Percentiles rank a stretch among this genome's conserved stretches.
phyloP scores from a whole-genome alignment of 2,329 filamentous ascomycete genomes.

The Knoxdaviesia proteae region DNA sequence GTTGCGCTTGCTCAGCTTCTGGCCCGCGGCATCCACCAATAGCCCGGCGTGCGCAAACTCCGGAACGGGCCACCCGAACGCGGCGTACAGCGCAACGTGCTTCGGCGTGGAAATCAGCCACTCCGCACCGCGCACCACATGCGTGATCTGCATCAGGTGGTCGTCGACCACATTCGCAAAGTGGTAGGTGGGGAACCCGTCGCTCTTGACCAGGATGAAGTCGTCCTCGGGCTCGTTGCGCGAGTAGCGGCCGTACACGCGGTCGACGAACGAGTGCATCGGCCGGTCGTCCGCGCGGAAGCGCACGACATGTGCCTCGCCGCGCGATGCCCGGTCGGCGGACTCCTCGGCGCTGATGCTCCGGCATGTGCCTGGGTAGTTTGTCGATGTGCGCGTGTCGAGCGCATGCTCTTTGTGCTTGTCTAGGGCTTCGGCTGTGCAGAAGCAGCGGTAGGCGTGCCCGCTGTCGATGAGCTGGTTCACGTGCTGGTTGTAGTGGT shows the following conservation, averaged over 20 bases:
- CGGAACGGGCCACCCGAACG: conserved; percentile 54
- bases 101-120: conserved; percentile 89
- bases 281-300: conserved; percentile 34
- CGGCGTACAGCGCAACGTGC: conserved; percentile 49
- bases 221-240: conserved; percentile 45
- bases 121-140: conserved; percentile 84
- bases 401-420: conserved; percentile 42
- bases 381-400: conserved; percentile 20
- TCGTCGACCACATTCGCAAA: conserved; percentile 95
- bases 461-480: conserved; percentile 46
- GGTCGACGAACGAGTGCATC: conserved; percentile 27
- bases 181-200: conserved; percentile 89
- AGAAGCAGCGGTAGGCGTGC: conserved; percentile 87
- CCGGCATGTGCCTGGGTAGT: conserved; percentile 47
- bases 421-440: conserved; percentile 49
- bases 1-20: conserved; percentile 76
- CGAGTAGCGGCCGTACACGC: conserved; percentile 55
- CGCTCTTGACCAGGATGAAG: conserved; percentile 75
- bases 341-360: conserved; percentile 46
- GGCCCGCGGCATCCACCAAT: conserved; percentile 43
- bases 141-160: conserved; percentile 84
- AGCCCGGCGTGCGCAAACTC: conserved; percentile 66
- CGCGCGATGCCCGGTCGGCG: conserved; percentile 42
- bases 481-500: conserved; percentile 51
- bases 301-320: conserved; percentile 57